Conservation (phyloP, 768 basidiomycete genomes). For the Sporobolomyces roseus region DNA sequence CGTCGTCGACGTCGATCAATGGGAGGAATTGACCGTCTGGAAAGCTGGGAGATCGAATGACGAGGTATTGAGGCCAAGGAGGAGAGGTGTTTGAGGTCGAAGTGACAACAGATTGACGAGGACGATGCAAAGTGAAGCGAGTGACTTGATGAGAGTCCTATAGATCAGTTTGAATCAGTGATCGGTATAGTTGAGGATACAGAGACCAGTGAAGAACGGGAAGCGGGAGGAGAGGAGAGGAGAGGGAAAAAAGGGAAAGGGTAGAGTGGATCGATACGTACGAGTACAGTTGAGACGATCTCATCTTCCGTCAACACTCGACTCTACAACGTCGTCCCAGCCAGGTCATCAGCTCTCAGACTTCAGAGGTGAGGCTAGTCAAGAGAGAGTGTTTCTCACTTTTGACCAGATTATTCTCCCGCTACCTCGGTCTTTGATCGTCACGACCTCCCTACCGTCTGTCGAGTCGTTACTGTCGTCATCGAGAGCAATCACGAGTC, state of each 20-base stretch:
- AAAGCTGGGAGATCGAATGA: background rate
- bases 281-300: constrained; percentile 28
- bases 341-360: too few species aligned
- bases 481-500: background rate
- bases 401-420: constrained; percentile 20
- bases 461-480: background rate
- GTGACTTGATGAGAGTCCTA: constrained; percentile 21
- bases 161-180: background rate
- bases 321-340: background rate
- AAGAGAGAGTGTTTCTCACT: background rate
- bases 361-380: too few species aligned
- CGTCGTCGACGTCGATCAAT: background rate
- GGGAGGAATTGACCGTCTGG: constrained; percentile 11
- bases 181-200: background rate
- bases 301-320: constrained; percentile 20
- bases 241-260: background rate
- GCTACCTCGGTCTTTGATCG: background rate
- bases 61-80: constrained; percentile 23
- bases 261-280: background rate
- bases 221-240: background rate
- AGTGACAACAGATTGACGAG: background rate
- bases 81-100: constrained; percentile 1
- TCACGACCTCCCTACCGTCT: background rate
- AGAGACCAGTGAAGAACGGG: background rate
- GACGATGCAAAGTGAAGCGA: constrained; percentile 19